Base-by-base conservation (phyloP, 2,329 filamentous ascomycete species). In the Cercospora citrullina region DNA sequence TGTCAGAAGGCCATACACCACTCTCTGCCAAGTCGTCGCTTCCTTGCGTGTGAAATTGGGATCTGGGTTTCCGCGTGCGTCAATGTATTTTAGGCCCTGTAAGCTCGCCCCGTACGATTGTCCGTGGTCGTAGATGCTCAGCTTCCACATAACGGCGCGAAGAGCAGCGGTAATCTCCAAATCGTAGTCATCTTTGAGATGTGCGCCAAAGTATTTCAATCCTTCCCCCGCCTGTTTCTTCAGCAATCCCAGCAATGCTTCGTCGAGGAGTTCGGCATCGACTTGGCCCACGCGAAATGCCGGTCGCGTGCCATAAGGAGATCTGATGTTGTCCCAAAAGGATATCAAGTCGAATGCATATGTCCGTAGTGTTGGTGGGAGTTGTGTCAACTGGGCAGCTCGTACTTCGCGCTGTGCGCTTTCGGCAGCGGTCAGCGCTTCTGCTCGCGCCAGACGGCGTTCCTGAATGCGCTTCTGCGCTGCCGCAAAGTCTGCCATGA, bases 101-200 rank as follows among this genome's bases (percentile, higher is more conserved):
- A 99, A 84, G 39, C 92, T 90, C 10, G 95, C 95, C 68, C 95
- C 95, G 79, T 99, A 98, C 5, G 92, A 96, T 45, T 95, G 92
- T 79, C 97, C 90, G 79, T 97, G 92, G 79, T 98, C 94, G 95
- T 95, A 99, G 67, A 99, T 90, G 16, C 91, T 93, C 70, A 99
- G 86, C 81, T 99, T 99, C 84, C 97, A 99, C 7, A 99, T 83
- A 3, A 93, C 83, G 1, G 90, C 88, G 58, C 94, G 86, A 65
- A 99, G 84, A 0, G 84, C 86, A 30, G 97, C 85, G 70, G 91
- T 85, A 64, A 98, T 94, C 81, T 98, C 95, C 63, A 91, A 85
- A 14, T 89, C 89, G 89, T 92, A 97, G 75, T 96, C 92, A 78
- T 97, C 93, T 67, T 91, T 87, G 55, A 96, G 81, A 78, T 94